Base-by-base conservation (phyloP, 345 rosid species). In the Camelina laxa region DNA sequence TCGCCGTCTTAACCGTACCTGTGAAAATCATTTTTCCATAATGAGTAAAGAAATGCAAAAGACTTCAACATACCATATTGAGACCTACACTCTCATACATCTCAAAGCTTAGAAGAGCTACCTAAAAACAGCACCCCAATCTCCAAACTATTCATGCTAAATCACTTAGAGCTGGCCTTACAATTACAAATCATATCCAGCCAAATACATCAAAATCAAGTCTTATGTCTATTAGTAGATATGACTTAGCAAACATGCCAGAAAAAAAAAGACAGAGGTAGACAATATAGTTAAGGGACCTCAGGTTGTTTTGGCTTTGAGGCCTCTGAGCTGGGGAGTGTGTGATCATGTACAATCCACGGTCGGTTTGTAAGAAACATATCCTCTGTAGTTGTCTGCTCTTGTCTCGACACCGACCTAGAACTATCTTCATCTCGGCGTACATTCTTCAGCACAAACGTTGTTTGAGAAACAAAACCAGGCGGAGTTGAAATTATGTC, bases 1-100 rank as follows among this genome's bases (percentile, higher is more conserved):
- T 62, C 42, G 67, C 82, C 75, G 74, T 38, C 67, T 82, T 69
- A 70, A 62, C 11, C 16, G 69, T 56, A 74, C 74, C 89, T 86
- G 83, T 74, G 67, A 70, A 81, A 76, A 22, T 49, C n/a, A 57
- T 63, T 81, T 70, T 74, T 57, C 50, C 58, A 68, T 24, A 60
- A 35, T 62, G 0, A 70, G 65, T 1, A 56, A 45, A 45, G 7
- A 67, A 67, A 70, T 55, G 60, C 1, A 21, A 55, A 56, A 70
- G 60, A 38, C 35, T 54, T 3, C 42, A 44, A 75, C 44, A 66
- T 16, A 22, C n/a, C 48, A 16, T 58, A 48, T 17, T 55, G 30
- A 65, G 41, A 51, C 41, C 49, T 49, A 60, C 53, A 17, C n/a
- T 50, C 30, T 50, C 60, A 60, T 38, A 48, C 9, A 2, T 60